Percentiles rank a stretch among this genome's conserved stretches.
Evolutionary conservation across 2,329 filamentous ascomycete genomes (phyloP).

Genomic region (Paecilomyces formosus): DNA sequence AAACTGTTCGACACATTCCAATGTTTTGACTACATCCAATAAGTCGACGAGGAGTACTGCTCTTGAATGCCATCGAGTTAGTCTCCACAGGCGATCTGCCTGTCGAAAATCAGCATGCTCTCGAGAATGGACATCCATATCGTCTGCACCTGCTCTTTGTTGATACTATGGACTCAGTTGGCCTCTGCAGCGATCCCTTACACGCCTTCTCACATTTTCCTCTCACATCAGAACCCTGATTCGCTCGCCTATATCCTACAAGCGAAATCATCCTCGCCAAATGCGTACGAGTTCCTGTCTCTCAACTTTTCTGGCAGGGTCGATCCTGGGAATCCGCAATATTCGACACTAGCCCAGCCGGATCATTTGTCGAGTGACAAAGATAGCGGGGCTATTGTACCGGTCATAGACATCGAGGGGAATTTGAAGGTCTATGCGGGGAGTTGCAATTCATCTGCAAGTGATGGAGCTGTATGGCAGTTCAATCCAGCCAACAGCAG

Average conservation of each 20-base stretch:
- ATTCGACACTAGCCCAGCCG: conserved; percentile 18
- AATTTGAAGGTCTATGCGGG: conserved; percentile 69
- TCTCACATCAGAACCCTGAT: conserved; percentile 42
- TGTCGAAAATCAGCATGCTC: conserved; percentile 5
- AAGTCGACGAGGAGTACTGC: background rate
- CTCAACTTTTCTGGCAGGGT: conserved; percentile 59
- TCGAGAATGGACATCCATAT: conserved; percentile 4
- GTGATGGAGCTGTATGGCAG: conserved; percentile 57
- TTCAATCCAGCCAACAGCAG: conserved; percentile 46
- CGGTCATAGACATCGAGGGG: conserved; percentile 60
- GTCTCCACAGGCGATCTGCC: background rate
- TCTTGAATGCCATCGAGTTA: background rate
- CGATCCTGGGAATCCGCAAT: conserved; percentile 36
- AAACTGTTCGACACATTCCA: background rate
- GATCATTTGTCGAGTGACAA: conserved; percentile 29
- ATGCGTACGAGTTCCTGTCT: conserved; percentile 50
- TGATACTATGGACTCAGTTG: conserved; percentile 13
- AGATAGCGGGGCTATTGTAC: conserved; percentile 50
- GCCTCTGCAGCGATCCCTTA: conserved; percentile 56
- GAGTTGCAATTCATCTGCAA: conserved; percentile 53
- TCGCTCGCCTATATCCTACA: conserved; percentile 64
- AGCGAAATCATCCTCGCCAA: conserved; percentile 41
- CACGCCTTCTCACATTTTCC: conserved; percentile 66
- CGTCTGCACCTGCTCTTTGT: conserved; percentile 6
- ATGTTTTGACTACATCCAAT: background rate